Conservation (phyloP, 306 rosid genomes). For the Crataegus laevigata region DNA sequence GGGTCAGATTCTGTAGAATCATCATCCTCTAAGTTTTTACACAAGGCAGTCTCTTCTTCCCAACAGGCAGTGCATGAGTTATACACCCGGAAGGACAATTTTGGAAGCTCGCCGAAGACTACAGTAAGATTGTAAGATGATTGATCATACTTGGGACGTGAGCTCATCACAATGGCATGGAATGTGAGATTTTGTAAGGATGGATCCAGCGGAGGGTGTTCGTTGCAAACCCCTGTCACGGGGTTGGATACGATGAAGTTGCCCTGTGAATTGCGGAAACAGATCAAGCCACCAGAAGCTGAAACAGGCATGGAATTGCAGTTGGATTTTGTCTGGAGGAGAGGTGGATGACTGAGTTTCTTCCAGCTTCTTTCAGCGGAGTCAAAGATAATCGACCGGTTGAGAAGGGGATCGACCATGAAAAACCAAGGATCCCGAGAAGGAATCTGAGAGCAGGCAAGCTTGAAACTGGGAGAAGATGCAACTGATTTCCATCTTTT, state of each 20-base stretch:
- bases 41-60: slow-evolving; percentile 51
- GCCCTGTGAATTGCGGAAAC: slow-evolving; percentile 52
- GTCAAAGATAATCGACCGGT: slow-evolving; percentile 59
- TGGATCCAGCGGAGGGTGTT: slow-evolving; percentile 53
- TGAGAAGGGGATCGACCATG: slow-evolving; percentile 71
- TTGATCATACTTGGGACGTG: slow-evolving; percentile 15
- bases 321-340: slow-evolving; percentile 31
- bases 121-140: slow-evolving; percentile 53
- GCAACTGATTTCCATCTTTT: slow-evolving; percentile 87
- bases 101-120: slow-evolving; percentile 68
- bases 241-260: slow-evolving; percentile 66
- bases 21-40: slow-evolving; percentile 29
- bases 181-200: slow-evolving; percentile 37
- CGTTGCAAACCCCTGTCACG: slow-evolving; percentile 42
- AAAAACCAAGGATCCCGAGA: slow-evolving; percentile 82
- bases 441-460: slow-evolving; percentile 66
- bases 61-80: slow-evolving; percentile 47
- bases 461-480: slow-evolving; percentile 70
- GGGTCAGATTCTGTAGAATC: slow-evolving; percentile 42
- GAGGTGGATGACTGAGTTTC: slow-evolving; percentile 43
- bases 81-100: slow-evolving; percentile 49
- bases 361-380: slow-evolving; percentile 70
- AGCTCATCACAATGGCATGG: slow-evolving; percentile 73
- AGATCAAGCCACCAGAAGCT: slow-evolving; percentile 76
- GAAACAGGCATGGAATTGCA: slow-evolving; percentile 72